These are phyloP conservation scores for Apophysomyces elegans DNA, from an alignment of 371 early-diverging fungal species.

Conservation along the genomic window DNA sequence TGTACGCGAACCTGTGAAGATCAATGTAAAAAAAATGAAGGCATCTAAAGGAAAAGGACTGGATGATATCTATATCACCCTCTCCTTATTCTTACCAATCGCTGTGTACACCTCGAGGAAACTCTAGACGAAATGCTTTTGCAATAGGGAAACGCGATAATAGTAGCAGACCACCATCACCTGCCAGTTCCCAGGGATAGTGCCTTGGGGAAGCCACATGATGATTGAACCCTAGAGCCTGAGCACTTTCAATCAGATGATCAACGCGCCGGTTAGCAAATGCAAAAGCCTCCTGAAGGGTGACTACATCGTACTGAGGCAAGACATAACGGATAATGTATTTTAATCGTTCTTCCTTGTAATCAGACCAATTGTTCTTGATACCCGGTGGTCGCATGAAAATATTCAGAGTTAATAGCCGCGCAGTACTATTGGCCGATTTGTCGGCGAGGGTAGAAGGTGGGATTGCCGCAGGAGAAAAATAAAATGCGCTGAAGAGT, in stretches of 20 bases:
- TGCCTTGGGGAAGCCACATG: conserved; percentile 65
- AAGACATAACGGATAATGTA: conserved; percentile 68
- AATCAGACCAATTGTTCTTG: conserved; percentile 76
- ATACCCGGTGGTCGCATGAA: conserved; percentile 88
- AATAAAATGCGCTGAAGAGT: conserved; percentile 13
- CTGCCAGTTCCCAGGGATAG: conserved; percentile 63
- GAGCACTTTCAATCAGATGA: conserved; percentile 63
- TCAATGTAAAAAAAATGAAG: background rate
- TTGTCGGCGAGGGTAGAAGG: conserved; percentile 40
- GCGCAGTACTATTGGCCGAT: conserved; percentile 41
- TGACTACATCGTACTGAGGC: conserved; percentile 76
- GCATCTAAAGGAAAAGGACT: background rate
- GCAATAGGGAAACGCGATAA: conserved; percentile 77
- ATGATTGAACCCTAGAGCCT: conserved; percentile 67
- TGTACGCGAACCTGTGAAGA: conserved; percentile 61
- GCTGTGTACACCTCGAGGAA: conserved; percentile 69
- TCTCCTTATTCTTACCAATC: conserved; percentile 60
- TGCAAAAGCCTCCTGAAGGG: conserved; percentile 85
- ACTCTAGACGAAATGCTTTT: conserved; percentile 58
- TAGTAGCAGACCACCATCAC: conserved; percentile 85
- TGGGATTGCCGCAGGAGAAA: conserved; percentile 26
- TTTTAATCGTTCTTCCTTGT: conserved; percentile 75
- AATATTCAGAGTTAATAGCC: conserved; percentile 79
- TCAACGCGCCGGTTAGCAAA: conserved; percentile 68
- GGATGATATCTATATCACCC: no score